Conservation (phyloP, 345 rosid genomes). For the Hirschfeldia incana region DNA sequence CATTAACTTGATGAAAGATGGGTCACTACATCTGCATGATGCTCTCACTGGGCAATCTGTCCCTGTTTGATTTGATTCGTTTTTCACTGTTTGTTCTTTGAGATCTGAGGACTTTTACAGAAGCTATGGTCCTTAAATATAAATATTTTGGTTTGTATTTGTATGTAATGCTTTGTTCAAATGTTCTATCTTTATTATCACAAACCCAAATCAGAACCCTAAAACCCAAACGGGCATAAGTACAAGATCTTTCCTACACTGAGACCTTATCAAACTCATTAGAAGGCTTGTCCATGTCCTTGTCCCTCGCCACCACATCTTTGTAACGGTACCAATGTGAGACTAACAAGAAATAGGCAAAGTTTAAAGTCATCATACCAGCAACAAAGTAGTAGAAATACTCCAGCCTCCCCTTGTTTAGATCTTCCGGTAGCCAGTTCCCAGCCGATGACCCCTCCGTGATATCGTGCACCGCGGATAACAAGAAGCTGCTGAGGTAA, state of each 20-base stretch:
- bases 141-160: slow-evolving; percentile 13
- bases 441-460: slow-evolving; percentile 28
- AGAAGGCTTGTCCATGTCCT: background rate
- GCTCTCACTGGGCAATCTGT: slow-evolving; percentile 76
- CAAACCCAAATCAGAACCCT: slow-evolving; percentile 19
- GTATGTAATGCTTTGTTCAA: slow-evolving; percentile 27
- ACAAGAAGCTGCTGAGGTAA: slow-evolving; percentile 39
- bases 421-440: slow-evolving; percentile 40
- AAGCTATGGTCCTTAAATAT: slow-evolving; percentile 19
- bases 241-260: slow-evolving; percentile 18
- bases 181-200: slow-evolving; percentile 20
- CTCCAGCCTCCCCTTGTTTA: slow-evolving; percentile 38
- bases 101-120: slow-evolving; percentile 11
- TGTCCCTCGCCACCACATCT: slow-evolving; percentile 32
- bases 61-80: slow-evolving; percentile 49
- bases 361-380: slow-evolving; percentile 37
- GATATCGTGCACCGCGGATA: slow-evolving; percentile 29
- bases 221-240: slow-evolving; percentile 15
- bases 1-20: slow-evolving; percentile 91
- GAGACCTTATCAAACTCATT: slow-evolving; percentile 1
- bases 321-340: slow-evolving; percentile 47
- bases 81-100: slow-evolving; percentile 8
- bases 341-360: slow-evolving; percentile 41
- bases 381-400: slow-evolving; percentile 42
- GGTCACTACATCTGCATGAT: slow-evolving; percentile 87